Conservation (phyloP, 768 basidiomycete genomes). For the Termitomyces sp. region DNA sequence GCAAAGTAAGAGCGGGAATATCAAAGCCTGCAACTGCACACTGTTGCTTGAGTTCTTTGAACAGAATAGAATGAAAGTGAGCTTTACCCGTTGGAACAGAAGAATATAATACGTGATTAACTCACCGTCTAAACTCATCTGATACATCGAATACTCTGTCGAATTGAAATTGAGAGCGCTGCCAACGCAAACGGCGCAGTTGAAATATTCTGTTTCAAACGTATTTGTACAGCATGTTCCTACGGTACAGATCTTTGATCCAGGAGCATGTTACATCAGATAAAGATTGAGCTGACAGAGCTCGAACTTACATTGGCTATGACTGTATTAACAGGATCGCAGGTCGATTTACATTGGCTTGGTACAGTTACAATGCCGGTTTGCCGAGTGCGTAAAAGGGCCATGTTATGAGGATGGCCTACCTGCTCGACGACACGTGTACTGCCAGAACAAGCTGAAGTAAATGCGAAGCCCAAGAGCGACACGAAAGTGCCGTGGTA, state of each 20-base stretch:
- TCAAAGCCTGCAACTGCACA: neutral
- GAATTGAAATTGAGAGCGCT: constrained; percentile 18
- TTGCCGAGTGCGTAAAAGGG: constrained; percentile 17
- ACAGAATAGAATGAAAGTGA: neutral
- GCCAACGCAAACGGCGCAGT: constrained; percentile 38
- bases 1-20: neutral
- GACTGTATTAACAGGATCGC: constrained; percentile 23
- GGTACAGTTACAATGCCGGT: constrained; percentile 19
- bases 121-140: constrained; percentile 14
- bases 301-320: constrained; percentile 15
- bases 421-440: neutral
- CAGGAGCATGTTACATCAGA: neutral
- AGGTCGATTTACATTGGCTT: constrained; percentile 27
- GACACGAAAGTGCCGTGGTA: neutral
- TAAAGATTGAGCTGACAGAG: neutral
- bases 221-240: constrained; percentile 34
- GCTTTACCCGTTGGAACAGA: neutral
- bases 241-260: constrained; percentile 22
- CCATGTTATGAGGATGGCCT: neutral
- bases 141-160: constrained; percentile 24
- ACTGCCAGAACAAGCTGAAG: neutral
- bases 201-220: constrained; percentile 37
- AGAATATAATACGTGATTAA: neutral
- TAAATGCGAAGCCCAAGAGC: neutral
- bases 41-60: neutral